phyloP scores from a whole-genome alignment of 2,329 filamentous ascomycete genomes.

The Purpureocillium takamizusanense region DNA sequence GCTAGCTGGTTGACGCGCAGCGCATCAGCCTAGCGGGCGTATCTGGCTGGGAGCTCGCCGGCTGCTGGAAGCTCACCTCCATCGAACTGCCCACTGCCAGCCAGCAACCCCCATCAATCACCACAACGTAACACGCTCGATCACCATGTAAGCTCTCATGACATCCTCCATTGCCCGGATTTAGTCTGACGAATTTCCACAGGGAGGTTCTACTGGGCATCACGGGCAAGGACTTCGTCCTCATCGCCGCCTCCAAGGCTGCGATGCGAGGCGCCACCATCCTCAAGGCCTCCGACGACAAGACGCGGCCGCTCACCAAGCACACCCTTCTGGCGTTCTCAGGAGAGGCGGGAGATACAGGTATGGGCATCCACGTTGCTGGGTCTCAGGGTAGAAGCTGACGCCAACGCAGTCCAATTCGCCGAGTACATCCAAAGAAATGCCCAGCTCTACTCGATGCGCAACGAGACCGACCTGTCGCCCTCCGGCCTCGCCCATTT shows the following conservation, averaged over 20 bases:
- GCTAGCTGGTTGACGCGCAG: slow-evolving; percentile 21
- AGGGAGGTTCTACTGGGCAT: slow-evolving; percentile 98
- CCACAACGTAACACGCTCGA: not conserved
- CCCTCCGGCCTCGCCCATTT: slow-evolving; percentile 86
- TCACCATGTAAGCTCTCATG: slow-evolving; percentile 4
- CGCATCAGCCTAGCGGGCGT: slow-evolving; percentile 24
- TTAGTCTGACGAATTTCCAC: slow-evolving; percentile 3
- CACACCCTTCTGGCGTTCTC: slow-evolving; percentile 92
- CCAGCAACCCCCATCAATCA: slow-evolving; percentile 4
- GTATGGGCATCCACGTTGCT: slow-evolving; percentile 35
- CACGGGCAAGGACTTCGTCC: slow-evolving; percentile 97
- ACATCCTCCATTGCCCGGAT: not conserved
- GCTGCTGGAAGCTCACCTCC: slow-evolving; percentile 3
- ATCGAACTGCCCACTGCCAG: slow-evolving; percentile 1
- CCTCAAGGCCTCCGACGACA: slow-evolving; percentile 92
- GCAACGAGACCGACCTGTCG: slow-evolving; percentile 86
- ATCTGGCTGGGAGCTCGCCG: slow-evolving; percentile 5
- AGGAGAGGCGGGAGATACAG: slow-evolving; percentile 91
- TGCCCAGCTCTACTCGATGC: slow-evolving; percentile 96
- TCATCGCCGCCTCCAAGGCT: slow-evolving; percentile 95
- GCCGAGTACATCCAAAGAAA: slow-evolving; percentile 99
- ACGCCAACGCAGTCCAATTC: slow-evolving; percentile 71
- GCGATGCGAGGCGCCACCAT: slow-evolving; percentile 96
- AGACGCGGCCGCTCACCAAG: slow-evolving; percentile 87
- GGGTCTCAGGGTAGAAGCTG: slow-evolving; percentile 9